Conservation (phyloP, 2,329 filamentous ascomycete species). For the Hypomyces perniciosus region DNA sequence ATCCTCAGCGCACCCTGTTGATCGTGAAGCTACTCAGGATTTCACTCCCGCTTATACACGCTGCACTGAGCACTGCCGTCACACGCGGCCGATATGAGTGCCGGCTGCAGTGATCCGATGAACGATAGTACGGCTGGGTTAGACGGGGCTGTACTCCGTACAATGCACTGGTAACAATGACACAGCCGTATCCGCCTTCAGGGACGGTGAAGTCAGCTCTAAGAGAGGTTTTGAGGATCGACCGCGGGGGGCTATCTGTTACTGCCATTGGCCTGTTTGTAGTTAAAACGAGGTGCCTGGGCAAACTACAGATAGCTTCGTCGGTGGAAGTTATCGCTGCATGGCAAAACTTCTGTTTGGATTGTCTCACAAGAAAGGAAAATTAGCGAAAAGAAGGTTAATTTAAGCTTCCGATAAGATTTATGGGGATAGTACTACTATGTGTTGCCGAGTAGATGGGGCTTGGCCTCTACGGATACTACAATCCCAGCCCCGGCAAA, state of each 20-base stretch:
- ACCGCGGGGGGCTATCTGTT: not conserved
- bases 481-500: too few species aligned
- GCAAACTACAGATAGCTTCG: not conserved
- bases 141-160: constrained; percentile 37
- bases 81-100: constrained; percentile 39
- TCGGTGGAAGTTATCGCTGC: not conserved
- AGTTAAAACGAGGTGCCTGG: too few species aligned
- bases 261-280: too few species aligned
- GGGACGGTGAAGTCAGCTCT: constrained; percentile 13
- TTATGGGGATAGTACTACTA: too few species aligned
- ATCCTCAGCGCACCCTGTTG: constrained; percentile 19
- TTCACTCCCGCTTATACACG: constrained; percentile 42
- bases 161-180: constrained; percentile 20
- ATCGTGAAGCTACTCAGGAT: constrained; percentile 27
- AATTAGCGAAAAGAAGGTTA: too few species aligned
- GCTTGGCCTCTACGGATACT: too few species aligned
- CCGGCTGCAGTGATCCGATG: constrained; percentile 47
- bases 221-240: constrained; percentile 9
- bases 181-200: constrained; percentile 25
- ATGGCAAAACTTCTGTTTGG: too few species aligned
- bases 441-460: too few species aligned
- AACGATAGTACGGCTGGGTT: constrained; percentile 50
- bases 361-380: too few species aligned
- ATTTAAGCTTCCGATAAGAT: too few species aligned
- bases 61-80: constrained; percentile 42